phyloP scores from a whole-genome alignment of 768 basidiomycete genomes.

The Hemileccinum rubropunctum region DNA sequence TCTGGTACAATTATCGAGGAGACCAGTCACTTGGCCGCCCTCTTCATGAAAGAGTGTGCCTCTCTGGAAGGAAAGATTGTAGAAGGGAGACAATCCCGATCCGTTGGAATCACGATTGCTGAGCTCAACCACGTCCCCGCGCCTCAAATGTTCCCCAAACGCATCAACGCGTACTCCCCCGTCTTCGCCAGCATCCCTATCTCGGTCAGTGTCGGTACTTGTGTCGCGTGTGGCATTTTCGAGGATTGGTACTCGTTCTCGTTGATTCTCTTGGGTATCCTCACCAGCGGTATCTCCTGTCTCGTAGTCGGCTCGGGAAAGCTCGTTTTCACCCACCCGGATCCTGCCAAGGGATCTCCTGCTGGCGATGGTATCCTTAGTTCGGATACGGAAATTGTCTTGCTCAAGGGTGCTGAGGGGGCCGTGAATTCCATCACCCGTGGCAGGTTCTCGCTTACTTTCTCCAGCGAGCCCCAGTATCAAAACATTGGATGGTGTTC shows the following conservation, averaged over 20 bases:
- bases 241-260: slow-evolving; percentile 34
- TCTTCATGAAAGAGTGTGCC: slow-evolving; percentile 28
- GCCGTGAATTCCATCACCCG: slow-evolving; percentile 32
- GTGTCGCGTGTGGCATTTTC: slow-evolving; percentile 27
- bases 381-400: slow-evolving; percentile 23
- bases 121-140: slow-evolving; percentile 25
- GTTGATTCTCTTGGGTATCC: slow-evolving; percentile 34
- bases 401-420: slow-evolving; percentile 29
- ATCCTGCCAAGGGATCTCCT: slow-evolving; percentile 24
- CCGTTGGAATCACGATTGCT: slow-evolving; percentile 28
- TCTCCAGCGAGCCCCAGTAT: slow-evolving; percentile 26
- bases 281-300: slow-evolving; percentile 32
- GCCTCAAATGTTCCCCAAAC: slow-evolving; percentile 14
- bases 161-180: slow-evolving; percentile 18
- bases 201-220: slow-evolving; percentile 25
- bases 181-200: slow-evolving; percentile 33
- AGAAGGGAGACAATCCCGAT: slow-evolving; percentile 22
- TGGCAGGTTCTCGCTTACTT: slow-evolving; percentile 30
- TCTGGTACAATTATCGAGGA: slow-evolving; percentile 32
- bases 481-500: slow-evolving; percentile 31
- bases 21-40: slow-evolving; percentile 31
- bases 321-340: slow-evolving; percentile 26
- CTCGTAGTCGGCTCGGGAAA: slow-evolving; percentile 33
- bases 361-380: slow-evolving; percentile 31
- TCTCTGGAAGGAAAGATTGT: slow-evolving; percentile 11